phyloP scores from a whole-genome alignment of 2,329 filamentous ascomycete genomes.

The Fusarium siculi region DNA sequence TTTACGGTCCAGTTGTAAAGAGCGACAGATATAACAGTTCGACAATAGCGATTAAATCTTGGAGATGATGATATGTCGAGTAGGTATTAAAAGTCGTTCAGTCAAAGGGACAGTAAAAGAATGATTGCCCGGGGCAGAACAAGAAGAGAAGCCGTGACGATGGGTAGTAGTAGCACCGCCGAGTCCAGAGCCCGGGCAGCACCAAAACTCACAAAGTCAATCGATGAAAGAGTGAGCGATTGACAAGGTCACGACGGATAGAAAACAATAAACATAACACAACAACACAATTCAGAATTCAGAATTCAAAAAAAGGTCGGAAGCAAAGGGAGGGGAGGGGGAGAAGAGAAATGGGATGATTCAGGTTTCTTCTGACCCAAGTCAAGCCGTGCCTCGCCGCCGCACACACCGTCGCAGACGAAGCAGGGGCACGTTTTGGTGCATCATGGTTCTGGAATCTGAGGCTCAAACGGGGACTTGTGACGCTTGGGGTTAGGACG shows the following conservation, averaged over 20 bases:
- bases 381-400: constrained; percentile 3
- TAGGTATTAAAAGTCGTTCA: constrained; percentile 10
- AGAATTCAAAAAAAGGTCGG: constrained; percentile 11
- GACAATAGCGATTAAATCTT: not conserved
- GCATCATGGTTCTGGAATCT: constrained; percentile 31
- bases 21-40: constrained; percentile 11
- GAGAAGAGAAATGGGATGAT: constrained; percentile 35
- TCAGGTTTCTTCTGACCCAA: constrained; percentile 10
- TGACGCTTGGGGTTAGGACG: constrained; percentile 37
- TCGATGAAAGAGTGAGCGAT: constrained; percentile 29
- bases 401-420: constrained; percentile 19
- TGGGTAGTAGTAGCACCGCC: not conserved
- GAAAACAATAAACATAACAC: constrained; percentile 19
- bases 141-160: constrained; percentile 24
- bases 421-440: constrained; percentile 17
- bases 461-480: constrained; percentile 44
- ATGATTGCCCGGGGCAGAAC: constrained; percentile 39
- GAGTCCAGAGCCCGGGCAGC: constrained; percentile 33
- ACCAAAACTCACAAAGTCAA: constrained; percentile 7
- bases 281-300: constrained; percentile 8
- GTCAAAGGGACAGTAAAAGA: constrained; percentile 16
- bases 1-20: constrained; percentile 5
- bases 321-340: constrained; percentile 24
- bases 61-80: constrained; percentile 2
- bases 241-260: constrained; percentile 23